A percentile compares a stretch with the other conserved stretches of the same genome.
These are phyloP conservation scores for Irpex lacteus DNA, from an alignment of 1,284 basidiomycete genomes.

Conservation along the genomic window DNA sequence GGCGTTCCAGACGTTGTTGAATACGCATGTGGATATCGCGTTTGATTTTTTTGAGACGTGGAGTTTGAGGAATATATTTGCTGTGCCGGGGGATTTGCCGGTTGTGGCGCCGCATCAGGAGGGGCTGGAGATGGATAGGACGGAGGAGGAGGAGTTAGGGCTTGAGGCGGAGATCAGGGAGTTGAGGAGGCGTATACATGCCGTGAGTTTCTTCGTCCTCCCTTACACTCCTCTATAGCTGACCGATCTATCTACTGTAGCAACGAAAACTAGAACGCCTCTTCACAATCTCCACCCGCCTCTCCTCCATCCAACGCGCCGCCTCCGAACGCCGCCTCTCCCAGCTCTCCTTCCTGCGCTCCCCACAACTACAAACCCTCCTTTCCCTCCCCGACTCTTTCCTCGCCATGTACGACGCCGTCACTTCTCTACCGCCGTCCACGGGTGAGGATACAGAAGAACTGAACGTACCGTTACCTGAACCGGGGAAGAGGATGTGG, in stretches of 20 bases:
- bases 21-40: slow-evolving; percentile 75
- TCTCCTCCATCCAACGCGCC: slow-evolving; percentile 40
- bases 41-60: slow-evolving; percentile 82
- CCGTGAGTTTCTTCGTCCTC: slow-evolving; percentile 40
- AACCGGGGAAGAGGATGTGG: slow-evolving; percentile 70
- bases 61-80: slow-evolving; percentile 75
- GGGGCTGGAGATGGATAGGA: slow-evolving; percentile 49
- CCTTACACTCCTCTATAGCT: not conserved
- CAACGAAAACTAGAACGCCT: slow-evolving; percentile 61
- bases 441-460: slow-evolving; percentile 38
- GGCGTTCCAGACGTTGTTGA: slow-evolving; percentile 73
- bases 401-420: slow-evolving; percentile 39
- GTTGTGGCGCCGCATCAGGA: slow-evolving; percentile 70
- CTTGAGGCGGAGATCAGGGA: slow-evolving; percentile 48
- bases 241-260: slow-evolving; percentile 32
- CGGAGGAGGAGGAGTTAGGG: slow-evolving; percentile 51
- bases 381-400: slow-evolving; percentile 23
- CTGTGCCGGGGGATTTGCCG: slow-evolving; percentile 59
- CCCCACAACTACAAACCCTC: slow-evolving; percentile 29
- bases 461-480: slow-evolving; percentile 36
- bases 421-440: slow-evolving; percentile 49
- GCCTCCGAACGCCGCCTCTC: slow-evolving; percentile 43
- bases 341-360: slow-evolving; percentile 44
- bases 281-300: slow-evolving; percentile 44
- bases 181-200: slow-evolving; percentile 53